Base-by-base conservation (phyloP, 169 alveolate species). In the Babesia divergens region DNA sequence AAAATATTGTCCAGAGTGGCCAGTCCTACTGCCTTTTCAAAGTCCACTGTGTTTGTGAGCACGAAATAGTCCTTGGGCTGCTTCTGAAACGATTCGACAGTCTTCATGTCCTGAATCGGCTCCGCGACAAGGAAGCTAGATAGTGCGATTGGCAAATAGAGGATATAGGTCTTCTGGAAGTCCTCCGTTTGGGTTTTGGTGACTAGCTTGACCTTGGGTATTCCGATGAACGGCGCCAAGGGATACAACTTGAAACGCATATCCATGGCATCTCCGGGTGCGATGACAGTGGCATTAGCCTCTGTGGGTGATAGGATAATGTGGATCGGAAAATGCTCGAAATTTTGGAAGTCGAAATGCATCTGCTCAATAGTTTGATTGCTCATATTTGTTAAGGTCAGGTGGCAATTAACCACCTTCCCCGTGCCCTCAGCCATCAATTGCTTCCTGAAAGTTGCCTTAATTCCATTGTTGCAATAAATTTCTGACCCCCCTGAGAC, bases 241-340 rank as follows among this genome's bases (percentile, higher is more conserved):
- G 76, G 54, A 46, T 52, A 50, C 26, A 65, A 26, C n/a, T 65
- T 65, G 70, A 75, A 65, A 43, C 32, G 62, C 38, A 42, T 54
- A n/a, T 22, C 70, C 55, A 75, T 20, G 22, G 49, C 20, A 1
- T 29, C 62, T 44, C 9, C 3, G n/a, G 81, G 74, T 13, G 9
- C 5, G n/a, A 75, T 26, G 35, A 11, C 46, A 5, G 1, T 43
- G 26, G 18, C 38, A 1, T 24, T 44, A 2, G 20, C 31, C 6
- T 42, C 53, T 66, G 32, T 58, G 20, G 53, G 68, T 16, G 38
- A 35, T 29, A 75, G 28, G 22, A 31, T 18, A 9, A 75, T 70
- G 54, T 65, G 64, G 35, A 75, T 4, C 7, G 85, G 81, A 72
- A 75, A 75, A 54, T 75, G 43, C 28, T 75, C 85, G 53, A 75